Conservation (phyloP, 495 filamentous ascomycete species). For the Tuber indicum region DNA sequence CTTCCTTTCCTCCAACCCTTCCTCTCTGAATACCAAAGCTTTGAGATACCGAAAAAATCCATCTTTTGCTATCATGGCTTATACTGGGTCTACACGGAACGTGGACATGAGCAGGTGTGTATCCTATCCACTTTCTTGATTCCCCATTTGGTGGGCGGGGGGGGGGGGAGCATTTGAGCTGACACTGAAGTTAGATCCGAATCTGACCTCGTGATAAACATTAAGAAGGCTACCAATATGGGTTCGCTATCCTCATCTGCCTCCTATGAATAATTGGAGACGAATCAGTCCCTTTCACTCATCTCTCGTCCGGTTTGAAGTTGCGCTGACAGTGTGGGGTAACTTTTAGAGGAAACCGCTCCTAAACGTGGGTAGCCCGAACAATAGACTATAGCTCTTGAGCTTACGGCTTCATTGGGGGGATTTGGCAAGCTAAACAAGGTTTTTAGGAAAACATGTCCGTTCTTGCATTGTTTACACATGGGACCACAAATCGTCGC, state of each 20-base stretch:
- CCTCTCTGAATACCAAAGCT: neutral
- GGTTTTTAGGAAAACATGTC: constrained; percentile 75
- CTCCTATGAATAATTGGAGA: neutral
- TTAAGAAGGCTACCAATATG: constrained; percentile 90
- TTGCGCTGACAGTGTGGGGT: constrained; percentile 23
- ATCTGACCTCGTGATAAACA: constrained; percentile 87
- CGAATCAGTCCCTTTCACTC: neutral
- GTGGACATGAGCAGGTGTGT: constrained; percentile 54
- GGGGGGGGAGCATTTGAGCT: constrained; percentile 12
- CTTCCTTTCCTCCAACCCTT: neutral
- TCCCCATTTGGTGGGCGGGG: neutral
- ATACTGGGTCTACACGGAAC: constrained; percentile 48
- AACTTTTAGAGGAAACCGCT: constrained; percentile 70
- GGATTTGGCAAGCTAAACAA: constrained; percentile 8
- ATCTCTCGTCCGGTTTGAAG: neutral
- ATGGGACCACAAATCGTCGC: constrained; percentile 97
- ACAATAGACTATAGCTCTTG: constrained; percentile 17
- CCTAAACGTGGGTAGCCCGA: constrained; percentile 64
- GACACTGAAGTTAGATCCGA: constrained; percentile 60
- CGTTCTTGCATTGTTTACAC: constrained; percentile 97
- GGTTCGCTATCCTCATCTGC: constrained; percentile 47
- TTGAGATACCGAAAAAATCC: neutral
- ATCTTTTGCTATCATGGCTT: constrained; percentile 34
- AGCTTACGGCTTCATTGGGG: neutral
- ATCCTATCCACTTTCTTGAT: constrained; percentile 1